Conservation (phyloP, 179 eudicot genomes). For the Vitellaria paradoxa region DNA sequence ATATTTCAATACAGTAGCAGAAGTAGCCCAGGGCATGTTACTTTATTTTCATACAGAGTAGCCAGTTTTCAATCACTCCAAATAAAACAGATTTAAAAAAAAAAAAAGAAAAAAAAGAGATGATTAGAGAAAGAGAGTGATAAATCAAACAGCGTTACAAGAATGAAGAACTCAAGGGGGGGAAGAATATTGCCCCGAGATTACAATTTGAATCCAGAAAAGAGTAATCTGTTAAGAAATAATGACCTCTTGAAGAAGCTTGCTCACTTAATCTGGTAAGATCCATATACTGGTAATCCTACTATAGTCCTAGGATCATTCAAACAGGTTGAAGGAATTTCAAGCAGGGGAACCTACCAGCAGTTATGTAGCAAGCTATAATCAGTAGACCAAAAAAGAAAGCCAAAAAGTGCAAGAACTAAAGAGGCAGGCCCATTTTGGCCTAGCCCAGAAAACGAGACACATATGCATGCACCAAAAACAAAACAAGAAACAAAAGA, state of each 20-base stretch:
- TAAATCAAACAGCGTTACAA: not conserved
- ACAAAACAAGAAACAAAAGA: not conserved
- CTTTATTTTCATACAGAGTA: not conserved
- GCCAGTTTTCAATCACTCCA: not conserved
- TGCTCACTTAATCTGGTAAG: not conserved
- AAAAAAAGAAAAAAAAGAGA: too few species aligned
- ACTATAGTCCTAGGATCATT: not conserved
- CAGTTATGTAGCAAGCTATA: not conserved
- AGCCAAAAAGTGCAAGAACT: not conserved
- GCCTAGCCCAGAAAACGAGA: not conserved
- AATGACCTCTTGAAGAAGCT: not conserved
- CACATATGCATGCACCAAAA: not conserved
- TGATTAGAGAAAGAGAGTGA: not conserved
- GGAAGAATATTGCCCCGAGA: not conserved
- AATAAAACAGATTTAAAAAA: not conserved
- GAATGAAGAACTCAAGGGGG: not conserved
- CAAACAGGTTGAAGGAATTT: not conserved
- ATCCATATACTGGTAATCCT: not conserved
- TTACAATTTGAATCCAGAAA: conserved; percentile 1
- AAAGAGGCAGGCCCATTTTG: not conserved
- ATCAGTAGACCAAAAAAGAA: not conserved
- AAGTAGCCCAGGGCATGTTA: too few species aligned
- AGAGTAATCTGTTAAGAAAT: not conserved
- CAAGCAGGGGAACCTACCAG: conserved; percentile 1
- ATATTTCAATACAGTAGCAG: too few species aligned